Conservation (phyloP, 129 eudicot species). For the Sambucus nigra region DNA sequence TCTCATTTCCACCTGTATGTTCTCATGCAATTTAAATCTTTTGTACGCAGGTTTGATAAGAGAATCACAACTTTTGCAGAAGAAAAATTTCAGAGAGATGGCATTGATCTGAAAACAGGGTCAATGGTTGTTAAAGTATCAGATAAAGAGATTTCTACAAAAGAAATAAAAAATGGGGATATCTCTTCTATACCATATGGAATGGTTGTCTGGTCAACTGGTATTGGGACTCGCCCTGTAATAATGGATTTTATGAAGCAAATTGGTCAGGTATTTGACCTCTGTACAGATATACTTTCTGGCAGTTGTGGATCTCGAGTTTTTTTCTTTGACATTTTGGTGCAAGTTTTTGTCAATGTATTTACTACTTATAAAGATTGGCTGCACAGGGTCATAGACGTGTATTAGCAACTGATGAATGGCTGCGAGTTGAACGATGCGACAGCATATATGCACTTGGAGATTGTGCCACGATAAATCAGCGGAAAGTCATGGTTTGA, state of each 20-base stretch:
- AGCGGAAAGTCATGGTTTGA: constrained; percentile 80
- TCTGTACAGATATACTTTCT: not conserved
- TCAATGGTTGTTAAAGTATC: constrained; percentile 78
- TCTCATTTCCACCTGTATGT: not conserved
- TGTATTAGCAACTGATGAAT: constrained; percentile 86
- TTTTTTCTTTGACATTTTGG: not conserved
- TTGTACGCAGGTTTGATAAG: constrained; percentile 77
- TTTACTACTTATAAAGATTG: constrained; percentile 3
- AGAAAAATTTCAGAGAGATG: constrained; percentile 75
- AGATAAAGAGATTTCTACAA: constrained; percentile 64
- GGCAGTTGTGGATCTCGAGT: not conserved
- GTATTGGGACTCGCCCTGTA: constrained; percentile 94
- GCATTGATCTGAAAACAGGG: constrained; percentile 74
- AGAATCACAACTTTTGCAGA: constrained; percentile 82
- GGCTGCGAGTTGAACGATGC: constrained; percentile 75
- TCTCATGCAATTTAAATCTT: constrained; percentile 6
- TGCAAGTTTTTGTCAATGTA: not conserved
- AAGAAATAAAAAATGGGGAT: constrained; percentile 55
- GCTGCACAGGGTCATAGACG: constrained; percentile 60
- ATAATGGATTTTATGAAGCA: constrained; percentile 85
- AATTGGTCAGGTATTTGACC: constrained; percentile 57
- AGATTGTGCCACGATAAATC: constrained; percentile 89
- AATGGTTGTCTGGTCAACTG: constrained; percentile 92
- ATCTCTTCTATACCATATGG: constrained; percentile 69
- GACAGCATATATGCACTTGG: constrained; percentile 74